Conservation (phyloP, 495 filamentous ascomycete genomes). For the Penicillium chermesinum region DNA sequence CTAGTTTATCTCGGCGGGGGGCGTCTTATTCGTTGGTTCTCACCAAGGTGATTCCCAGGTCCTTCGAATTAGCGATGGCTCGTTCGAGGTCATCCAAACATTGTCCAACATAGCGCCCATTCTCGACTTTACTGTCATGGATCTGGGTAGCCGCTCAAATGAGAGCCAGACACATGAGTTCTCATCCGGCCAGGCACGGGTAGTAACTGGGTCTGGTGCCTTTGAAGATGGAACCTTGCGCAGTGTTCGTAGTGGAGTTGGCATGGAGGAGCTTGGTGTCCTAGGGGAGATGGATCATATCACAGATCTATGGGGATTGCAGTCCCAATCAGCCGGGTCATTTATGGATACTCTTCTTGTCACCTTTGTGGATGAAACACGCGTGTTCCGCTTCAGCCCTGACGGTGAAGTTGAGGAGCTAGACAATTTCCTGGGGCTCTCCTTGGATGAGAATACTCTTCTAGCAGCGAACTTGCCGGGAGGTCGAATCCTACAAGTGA, state of each 20-base stretch:
- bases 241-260: slow-evolving; percentile 88
- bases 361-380: slow-evolving; percentile 77
- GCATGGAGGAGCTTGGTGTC: slow-evolving; percentile 81
- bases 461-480: slow-evolving; percentile 58
- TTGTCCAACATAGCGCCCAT: slow-evolving; percentile 85
- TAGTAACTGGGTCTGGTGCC: slow-evolving; percentile 88
- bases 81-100: slow-evolving; percentile 65
- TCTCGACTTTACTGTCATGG: slow-evolving; percentile 90
- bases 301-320: slow-evolving; percentile 61
- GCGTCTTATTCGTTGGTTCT: slow-evolving; percentile 79
- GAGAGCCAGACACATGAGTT: slow-evolving; percentile 80
- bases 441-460: slow-evolving; percentile 67
- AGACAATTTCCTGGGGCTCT: slow-evolving; percentile 63
- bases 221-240: slow-evolving; percentile 80
- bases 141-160: slow-evolving; percentile 76
- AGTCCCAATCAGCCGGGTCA: slow-evolving; percentile 41
- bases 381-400: slow-evolving; percentile 70
- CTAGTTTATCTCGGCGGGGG: slow-evolving; percentile 75
- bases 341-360: slow-evolving; percentile 67
- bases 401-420: slow-evolving; percentile 84
- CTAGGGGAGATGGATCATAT: slow-evolving; percentile 76
- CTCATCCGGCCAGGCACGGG: slow-evolving; percentile 88
- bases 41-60: slow-evolving; percentile 91
- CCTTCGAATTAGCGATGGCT: slow-evolving; percentile 53
- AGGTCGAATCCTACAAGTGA: slow-evolving; percentile 72